Base-by-base conservation (phyloP, 2,329 filamentous ascomycete species). In the Emmonsiellopsis sp. region DNA sequence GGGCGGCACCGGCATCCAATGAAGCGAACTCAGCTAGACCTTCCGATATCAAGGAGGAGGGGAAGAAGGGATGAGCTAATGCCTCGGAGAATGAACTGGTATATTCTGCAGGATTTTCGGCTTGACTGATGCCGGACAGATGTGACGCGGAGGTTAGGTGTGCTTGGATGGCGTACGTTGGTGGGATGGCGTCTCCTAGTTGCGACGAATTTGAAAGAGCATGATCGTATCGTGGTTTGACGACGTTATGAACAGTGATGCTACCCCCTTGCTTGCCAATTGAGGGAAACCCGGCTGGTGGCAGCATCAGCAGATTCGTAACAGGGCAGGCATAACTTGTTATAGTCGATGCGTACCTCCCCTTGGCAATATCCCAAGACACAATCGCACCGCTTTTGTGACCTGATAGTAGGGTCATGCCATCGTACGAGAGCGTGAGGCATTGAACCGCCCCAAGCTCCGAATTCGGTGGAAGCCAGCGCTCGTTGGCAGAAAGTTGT, bases 301-400 rank as follows among this genome's bases (percentile, higher is more conserved):
- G 78, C 32, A 88, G 74, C 69, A 93, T 87, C n/a, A 77, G 66
- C 27, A 97, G 64, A 61, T 94, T 95, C 9, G 88, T 93, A 36
- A 95, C 83, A 14, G 89, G 83, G 3, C 88, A 86, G 52, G 89
- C 89, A 54, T 94, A 78, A 55, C 86, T 86, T 2, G 81, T 77
- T 46, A 92, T 64, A 51, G 85, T 82, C 2, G 83, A 80, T 1
- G 81, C 78, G 57, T 87, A 85, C 55, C 81, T 82, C 55, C 82
- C 81, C 59, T 84, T 83, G 39, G 83, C 82, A 31, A 92, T 77
- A 65, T 88, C 88, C 92, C 92, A 97, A 52, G 80, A 77, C 34
- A 88, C 74, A 42, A 96, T 78, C 63, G 87, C 87, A 49, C 92
- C 92, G 61, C 80, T 86, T 14, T 80, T 74, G 64, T 97, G 91